Conservation (phyloP, 2,329 filamentous ascomycete genomes). For the Pyrenophora tritici-repentis region DNA sequence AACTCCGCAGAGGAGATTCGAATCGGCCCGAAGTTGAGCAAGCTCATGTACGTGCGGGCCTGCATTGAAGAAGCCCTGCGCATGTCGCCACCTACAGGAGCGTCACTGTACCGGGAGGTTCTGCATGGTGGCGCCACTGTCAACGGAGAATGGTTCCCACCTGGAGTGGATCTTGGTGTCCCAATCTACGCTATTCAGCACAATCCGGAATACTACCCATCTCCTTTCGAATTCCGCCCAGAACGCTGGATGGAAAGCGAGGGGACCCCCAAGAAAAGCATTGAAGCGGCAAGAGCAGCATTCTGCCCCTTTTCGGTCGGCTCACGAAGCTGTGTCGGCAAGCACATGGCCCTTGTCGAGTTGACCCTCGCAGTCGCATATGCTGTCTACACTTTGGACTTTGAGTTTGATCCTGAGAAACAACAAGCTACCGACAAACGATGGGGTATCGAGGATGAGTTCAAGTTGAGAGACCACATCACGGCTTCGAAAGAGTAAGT, state of each 20-base stretch:
- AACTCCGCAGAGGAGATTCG: slow-evolving; percentile 22
- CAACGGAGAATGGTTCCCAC: slow-evolving; percentile 27
- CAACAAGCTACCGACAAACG: slow-evolving; percentile 1
- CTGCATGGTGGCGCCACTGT: slow-evolving; percentile 24
- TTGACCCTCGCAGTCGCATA: neutral
- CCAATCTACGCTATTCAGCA: slow-evolving; percentile 34
- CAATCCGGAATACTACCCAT: slow-evolving; percentile 25
- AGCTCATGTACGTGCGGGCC: slow-evolving; percentile 33
- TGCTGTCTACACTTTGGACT: neutral
- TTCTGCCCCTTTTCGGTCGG: slow-evolving; percentile 74
- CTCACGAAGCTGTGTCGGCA: slow-evolving; percentile 70
- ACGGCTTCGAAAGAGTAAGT: neutral
- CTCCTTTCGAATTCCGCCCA: slow-evolving; percentile 24
- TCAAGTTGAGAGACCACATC: slow-evolving; percentile 1
- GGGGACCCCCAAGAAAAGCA: slow-evolving; percentile 4
- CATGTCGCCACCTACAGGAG: slow-evolving; percentile 31
- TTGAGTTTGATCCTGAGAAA: neutral
- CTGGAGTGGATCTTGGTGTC: slow-evolving; percentile 27
- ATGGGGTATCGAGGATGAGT: slow-evolving; percentile 1
- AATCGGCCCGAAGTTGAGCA: slow-evolving; percentile 21
- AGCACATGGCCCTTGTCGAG: slow-evolving; percentile 55
- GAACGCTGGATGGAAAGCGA: slow-evolving; percentile 31
- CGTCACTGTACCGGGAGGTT: slow-evolving; percentile 28
- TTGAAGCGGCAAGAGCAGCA: slow-evolving; percentile 2
- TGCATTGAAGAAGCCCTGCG: slow-evolving; percentile 44